Percentiles rank a stretch among this genome's conserved stretches.
Evolutionary conservation across 139 green algal species (phyloP).

Genomic region (Desmodesmus armatus): DNA sequence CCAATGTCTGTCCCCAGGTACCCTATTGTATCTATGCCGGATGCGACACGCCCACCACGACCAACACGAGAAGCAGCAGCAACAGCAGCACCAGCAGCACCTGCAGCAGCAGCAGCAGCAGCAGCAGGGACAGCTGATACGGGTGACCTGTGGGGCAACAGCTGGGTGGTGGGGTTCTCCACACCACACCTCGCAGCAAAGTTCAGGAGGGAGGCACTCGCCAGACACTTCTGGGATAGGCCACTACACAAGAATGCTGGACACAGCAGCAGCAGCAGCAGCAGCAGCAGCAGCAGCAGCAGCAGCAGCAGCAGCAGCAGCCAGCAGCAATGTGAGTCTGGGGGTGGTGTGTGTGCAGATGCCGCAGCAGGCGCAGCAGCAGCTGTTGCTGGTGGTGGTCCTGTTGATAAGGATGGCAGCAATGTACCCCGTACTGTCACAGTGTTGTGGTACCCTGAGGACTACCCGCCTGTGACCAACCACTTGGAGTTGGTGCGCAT

Average conservation of each 20-base stretch:
- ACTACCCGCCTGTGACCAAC: slow-evolving; percentile 48
- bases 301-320: background rate
- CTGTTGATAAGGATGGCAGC: too few species aligned
- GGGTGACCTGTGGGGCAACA: background rate
- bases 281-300: background rate
- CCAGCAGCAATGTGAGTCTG: background rate
- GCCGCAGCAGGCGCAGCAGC: slow-evolving; percentile 25
- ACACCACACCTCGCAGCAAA: background rate
- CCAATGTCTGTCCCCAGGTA: too few species aligned
- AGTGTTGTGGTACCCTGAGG: slow-evolving; percentile 42
- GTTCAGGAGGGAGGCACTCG: slow-evolving; percentile 15
- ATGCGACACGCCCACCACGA: background rate
- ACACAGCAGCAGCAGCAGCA: slow-evolving; percentile 28
- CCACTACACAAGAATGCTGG: slow-evolving; percentile 2
- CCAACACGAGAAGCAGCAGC: background rate
- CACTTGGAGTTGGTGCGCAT: slow-evolving; percentile 54
- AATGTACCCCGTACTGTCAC: slow-evolving; percentile 8
- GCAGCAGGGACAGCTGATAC: background rate
- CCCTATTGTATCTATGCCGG: background rate
- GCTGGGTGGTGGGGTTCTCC: background rate
- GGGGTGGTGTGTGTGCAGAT: too few species aligned
- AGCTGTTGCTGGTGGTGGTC: background rate
- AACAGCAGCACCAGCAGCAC: slow-evolving; percentile 6
- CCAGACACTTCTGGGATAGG: slow-evolving; percentile 28
- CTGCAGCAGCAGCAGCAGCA: background rate